phyloP scores from a whole-genome alignment of 495 filamentous ascomycete species.

The Umbilicaria muhlenbergii region DNA sequence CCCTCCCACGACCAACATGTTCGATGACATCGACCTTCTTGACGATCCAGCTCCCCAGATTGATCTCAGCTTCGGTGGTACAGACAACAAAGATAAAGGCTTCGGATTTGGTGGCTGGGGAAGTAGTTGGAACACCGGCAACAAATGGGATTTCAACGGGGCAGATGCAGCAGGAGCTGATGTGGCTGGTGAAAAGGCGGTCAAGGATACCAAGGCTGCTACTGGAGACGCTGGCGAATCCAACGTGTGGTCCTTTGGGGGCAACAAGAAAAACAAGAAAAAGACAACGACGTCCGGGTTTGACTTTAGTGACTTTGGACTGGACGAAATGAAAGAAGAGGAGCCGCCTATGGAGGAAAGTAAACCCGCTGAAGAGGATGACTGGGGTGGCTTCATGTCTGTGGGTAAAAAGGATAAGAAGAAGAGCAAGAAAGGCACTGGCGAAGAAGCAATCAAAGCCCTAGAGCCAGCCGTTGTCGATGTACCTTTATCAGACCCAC shows the following conservation, averaged over 20 bases:
- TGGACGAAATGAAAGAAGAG: slow-evolving; percentile 11
- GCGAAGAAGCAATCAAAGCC: slow-evolving; percentile 6
- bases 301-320: slow-evolving; percentile 29
- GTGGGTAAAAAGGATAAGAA: slow-evolving; percentile 14
- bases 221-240: slow-evolving; percentile 4
- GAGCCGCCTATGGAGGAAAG: slow-evolving; percentile 11
- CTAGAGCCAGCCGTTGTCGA: slow-evolving; percentile 8
- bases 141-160: slow-evolving; percentile 20
- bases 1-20: slow-evolving; percentile 13
- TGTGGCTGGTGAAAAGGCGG: slow-evolving; percentile 17
- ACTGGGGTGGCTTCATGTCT: slow-evolving; percentile 7
- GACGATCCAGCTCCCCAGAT: slow-evolving; percentile 27
- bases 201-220: slow-evolving; percentile 15
- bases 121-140: slow-evolving; percentile 24
- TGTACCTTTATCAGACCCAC: slow-evolving; percentile 9
- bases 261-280: slow-evolving; percentile 22
- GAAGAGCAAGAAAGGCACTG: slow-evolving; percentile 12
- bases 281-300: slow-evolving; percentile 23
- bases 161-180: slow-evolving; percentile 8
- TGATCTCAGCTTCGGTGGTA: slow-evolving; percentile 27
- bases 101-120: slow-evolving; percentile 32
- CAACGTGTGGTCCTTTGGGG: slow-evolving; percentile 26
- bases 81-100: slow-evolving; percentile 18
- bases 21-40: slow-evolving; percentile 33
- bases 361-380: slow-evolving; percentile 5